Percentiles rank a stretch among this genome's conserved stretches.
These are phyloP conservation scores for Panus rudis DNA, from an alignment of 768 basidiomycete genomes.

Conservation along the genomic window DNA sequence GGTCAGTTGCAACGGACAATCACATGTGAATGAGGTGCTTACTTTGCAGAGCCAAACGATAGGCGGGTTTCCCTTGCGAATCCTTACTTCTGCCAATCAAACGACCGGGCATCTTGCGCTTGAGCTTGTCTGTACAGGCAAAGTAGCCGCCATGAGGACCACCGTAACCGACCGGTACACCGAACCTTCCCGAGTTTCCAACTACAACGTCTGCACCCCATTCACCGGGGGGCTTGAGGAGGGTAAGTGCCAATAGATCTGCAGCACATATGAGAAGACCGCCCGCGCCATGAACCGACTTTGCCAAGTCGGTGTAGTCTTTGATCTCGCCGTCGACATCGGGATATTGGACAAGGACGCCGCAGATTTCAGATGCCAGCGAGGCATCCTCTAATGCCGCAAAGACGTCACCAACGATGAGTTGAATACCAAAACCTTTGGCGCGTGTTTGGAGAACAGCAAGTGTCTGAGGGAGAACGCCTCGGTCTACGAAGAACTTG, in stretches of 20 bases:
- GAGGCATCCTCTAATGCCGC: constrained; percentile 44
- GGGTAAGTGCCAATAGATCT: constrained; percentile 86
- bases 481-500: constrained; percentile 79
- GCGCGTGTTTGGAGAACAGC: constrained; percentile 87
- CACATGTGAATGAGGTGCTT: constrained; percentile 20
- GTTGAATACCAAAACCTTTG: constrained; percentile 86
- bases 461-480: constrained; percentile 83
- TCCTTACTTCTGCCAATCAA: constrained; percentile 90
- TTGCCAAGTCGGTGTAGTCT: constrained; percentile 62
- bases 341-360: constrained; percentile 90
- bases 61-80: constrained; percentile 76
- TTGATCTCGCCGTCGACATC: constrained; percentile 80
- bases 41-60: constrained; percentile 93
- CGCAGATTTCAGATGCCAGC: constrained; percentile 62
- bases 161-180: constrained; percentile 95
- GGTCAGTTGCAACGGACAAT: not conserved
- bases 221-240: constrained; percentile 94
- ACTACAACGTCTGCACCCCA: constrained; percentile 97
- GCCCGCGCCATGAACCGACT: constrained; percentile 62
- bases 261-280: constrained; percentile 86
- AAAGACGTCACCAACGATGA: constrained; percentile 62
- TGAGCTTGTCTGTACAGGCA: constrained; percentile 83
- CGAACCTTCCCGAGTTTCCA: constrained; percentile 94
- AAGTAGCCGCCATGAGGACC: constrained; percentile 98
- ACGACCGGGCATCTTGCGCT: constrained; percentile 98